A percentile compares a stretch with the other conserved stretches of the same genome.
Conservation (phyloP, 257 asterid genomes). For the Ocimum tenuiflorum region DNA sequence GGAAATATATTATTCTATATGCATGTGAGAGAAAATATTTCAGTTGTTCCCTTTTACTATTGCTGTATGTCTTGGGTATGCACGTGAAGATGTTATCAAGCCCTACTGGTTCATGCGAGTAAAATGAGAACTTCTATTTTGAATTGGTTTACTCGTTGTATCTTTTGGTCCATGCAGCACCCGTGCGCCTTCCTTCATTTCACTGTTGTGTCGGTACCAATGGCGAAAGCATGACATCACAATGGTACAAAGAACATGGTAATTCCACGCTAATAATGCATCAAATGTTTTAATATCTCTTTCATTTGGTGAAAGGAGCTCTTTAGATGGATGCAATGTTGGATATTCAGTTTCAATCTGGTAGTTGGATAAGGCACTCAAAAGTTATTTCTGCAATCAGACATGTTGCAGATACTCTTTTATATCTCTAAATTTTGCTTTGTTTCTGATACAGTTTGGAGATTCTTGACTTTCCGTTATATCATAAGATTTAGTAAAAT, state of each 20-base stretch:
- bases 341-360: too few relatives aligned
- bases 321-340: too few relatives aligned
- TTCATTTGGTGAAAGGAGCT: not conserved
- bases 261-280: not conserved
- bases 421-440: too few relatives aligned
- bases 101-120: not conserved
- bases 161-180: conserved; percentile 43
- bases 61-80: too few relatives aligned
- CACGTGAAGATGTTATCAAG: not conserved
- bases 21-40: too few relatives aligned
- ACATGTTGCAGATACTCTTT: too few relatives aligned
- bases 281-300: conserved; percentile 16
- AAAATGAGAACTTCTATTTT: not conserved
- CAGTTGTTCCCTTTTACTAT: too few relatives aligned
- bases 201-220: conserved; percentile 89
- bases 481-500: not conserved
- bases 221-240: conserved; percentile 67
- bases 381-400: too few relatives aligned
- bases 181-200: conserved; percentile 83
- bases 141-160: not conserved
- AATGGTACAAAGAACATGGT: conserved; percentile 93
- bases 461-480: not conserved
- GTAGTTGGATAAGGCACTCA: too few relatives aligned
- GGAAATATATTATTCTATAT: too few relatives aligned
- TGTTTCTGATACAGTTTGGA: not conserved